Conservation (phyloP, 1,284 basidiomycete genomes). For the Neonothopanus nambi region DNA sequence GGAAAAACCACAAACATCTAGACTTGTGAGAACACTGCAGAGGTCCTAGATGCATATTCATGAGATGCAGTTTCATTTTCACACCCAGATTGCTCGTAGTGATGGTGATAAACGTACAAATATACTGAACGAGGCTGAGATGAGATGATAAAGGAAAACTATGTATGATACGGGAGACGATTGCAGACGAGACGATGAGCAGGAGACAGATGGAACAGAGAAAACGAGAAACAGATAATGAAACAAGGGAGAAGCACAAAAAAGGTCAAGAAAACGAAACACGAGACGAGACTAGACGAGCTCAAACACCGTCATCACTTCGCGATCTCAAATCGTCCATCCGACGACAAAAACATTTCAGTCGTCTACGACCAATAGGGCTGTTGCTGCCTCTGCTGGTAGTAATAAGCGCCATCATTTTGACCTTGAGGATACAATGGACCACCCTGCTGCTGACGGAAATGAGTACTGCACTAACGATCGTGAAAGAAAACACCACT, state of each 20-base stretch:
- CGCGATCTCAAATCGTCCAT: background rate
- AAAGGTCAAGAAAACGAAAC: conserved; percentile 10
- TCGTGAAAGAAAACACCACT: conserved; percentile 25
- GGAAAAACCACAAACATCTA: too few relatives aligned
- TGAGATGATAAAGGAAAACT: too few relatives aligned
- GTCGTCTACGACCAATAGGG: conserved; percentile 65
- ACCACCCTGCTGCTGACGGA: conserved; percentile 23
- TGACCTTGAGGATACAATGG: conserved; percentile 60
- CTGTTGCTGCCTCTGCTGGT: conserved; percentile 65
- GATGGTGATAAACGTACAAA: too few relatives aligned
- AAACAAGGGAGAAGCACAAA: conserved; percentile 19
- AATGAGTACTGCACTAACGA: conserved; percentile 22
- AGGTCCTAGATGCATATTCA: too few relatives aligned
- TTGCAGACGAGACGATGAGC: too few relatives aligned
- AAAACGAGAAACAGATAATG: too few relatives aligned
- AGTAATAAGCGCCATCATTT: conserved; percentile 57
- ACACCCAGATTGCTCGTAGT: too few relatives aligned
- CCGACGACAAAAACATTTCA: conserved; percentile 18
- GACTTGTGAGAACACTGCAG: too few relatives aligned
- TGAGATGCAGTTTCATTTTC: too few relatives aligned
- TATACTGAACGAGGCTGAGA: too few relatives aligned
- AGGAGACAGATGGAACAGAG: too few relatives aligned
- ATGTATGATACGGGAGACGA: too few relatives aligned
- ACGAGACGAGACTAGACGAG: background rate
- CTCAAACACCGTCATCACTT: background rate